Percentiles rank a stretch among this genome's conserved stretches.
Evolutionary conservation across 2,329 filamentous ascomycete genomes (phyloP).

Genomic region (Fusarium falciforme): DNA sequence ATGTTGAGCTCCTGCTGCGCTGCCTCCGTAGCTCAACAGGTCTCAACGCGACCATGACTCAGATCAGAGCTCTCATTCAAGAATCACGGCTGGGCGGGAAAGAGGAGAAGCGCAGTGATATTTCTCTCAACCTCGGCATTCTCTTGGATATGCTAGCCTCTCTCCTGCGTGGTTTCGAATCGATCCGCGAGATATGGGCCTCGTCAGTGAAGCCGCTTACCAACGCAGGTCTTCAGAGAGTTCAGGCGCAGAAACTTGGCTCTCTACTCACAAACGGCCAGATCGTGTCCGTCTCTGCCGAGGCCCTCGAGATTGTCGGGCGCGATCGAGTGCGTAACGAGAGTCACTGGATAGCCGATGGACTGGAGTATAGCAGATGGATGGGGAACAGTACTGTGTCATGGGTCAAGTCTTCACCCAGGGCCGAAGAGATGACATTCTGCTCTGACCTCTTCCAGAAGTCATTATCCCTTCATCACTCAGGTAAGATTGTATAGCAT

Average conservation of each 20-base stretch:
- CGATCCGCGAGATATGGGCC: constrained; percentile 54
- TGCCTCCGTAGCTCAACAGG: constrained; percentile 81
- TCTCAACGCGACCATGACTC: constrained; percentile 79
- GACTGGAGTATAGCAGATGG: constrained; percentile 76
- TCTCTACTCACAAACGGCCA: constrained; percentile 61
- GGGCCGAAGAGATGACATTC: constrained; percentile 53
- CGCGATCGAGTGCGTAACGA: constrained; percentile 42
- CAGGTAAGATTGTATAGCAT: constrained; percentile 60
- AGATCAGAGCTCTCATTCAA: constrained; percentile 71
- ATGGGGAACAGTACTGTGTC: constrained; percentile 71
- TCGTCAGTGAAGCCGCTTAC: constrained; percentile 41
- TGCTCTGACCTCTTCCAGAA: constrained; percentile 65
- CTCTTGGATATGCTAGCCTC: constrained; percentile 58
- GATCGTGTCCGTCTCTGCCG: constrained; percentile 63
- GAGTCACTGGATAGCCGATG: constrained; percentile 71
- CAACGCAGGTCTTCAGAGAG: constrained; percentile 43
- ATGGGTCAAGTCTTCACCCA: constrained; percentile 52
- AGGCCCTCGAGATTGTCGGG: constrained; percentile 64
- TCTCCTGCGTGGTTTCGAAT: constrained; percentile 53
- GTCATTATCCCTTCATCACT: constrained; percentile 77
- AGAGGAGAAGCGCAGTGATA: constrained; percentile 54
- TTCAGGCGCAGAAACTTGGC: constrained; percentile 52
- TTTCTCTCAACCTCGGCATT: constrained; percentile 57
- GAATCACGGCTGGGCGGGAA: constrained; percentile 56
- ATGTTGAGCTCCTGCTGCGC: constrained; percentile 63